Evolutionary conservation across 2,329 filamentous ascomycete species (phyloP), one percentile per base, ranked within the genome.

Genomic region (Aspergillus hortae): DNA sequence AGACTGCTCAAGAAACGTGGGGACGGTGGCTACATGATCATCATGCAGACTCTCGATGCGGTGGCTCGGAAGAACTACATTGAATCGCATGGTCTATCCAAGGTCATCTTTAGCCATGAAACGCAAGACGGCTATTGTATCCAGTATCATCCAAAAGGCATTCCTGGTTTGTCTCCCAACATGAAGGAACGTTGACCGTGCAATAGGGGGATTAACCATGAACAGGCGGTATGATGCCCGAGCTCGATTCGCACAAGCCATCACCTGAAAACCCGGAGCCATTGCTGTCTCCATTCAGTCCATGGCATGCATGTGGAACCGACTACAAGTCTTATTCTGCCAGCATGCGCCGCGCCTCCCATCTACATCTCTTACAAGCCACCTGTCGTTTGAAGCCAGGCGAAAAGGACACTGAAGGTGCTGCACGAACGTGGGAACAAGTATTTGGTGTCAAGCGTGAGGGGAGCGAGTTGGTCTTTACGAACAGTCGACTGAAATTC

Each of bases 11-110:
- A 67, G 1, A 76, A 74, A 58, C 66, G 68, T 27, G 72, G 73
- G 9, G 35, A 76, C 49, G 73, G 74, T 6, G 75, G 75, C 4
- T 78, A 77, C 57, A 78, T 77, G 74, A 68, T 76, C 50, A 76
- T 76, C 47, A 77, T 78, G 74, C 74, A 77, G 55, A 77, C 70
- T 2, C 56, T 61, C 9, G 69, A 76, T 46, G 75, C 75, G 6
- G 58, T 54, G 17, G 62, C 62, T 44, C 65, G 71, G 19, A 66
- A 69, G 21, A 54, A 64, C 45, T 62, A 71, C 52, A 73, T 78
- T 25, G 67, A 74, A 47, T 55, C 61, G 0, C 63, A 65, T 2
- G 55, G 57, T 0, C 54, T 76, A 19, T 60, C 63, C 0, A 74
- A 67, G 41, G 68, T 42, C 40, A 21, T 21, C 10, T 42, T 17